phyloP scores from a whole-genome alignment of 164 flowering plant genomes.

The Stephania japonica region DNA sequence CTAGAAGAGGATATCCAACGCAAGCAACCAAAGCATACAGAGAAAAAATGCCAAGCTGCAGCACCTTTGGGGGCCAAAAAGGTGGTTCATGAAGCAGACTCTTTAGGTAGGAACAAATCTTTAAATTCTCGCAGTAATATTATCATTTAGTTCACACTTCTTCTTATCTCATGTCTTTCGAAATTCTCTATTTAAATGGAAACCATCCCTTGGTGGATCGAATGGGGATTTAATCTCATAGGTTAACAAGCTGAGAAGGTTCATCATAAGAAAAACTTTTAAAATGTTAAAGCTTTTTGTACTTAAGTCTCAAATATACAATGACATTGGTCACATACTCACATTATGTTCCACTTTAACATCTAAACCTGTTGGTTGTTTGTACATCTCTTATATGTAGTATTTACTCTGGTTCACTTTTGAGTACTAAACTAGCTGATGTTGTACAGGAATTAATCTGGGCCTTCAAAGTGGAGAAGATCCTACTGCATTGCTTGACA shows the following conservation, averaged over 20 bases:
- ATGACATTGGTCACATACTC: no score
- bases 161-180: neutral
- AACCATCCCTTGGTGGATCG: neutral
- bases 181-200: no score
- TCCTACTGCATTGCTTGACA: constrained; percentile 7
- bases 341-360: no score
- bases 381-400: neutral
- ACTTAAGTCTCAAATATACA: no score
- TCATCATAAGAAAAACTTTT: neutral
- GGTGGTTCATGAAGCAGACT: constrained; percentile 23
- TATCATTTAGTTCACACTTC: neutral
- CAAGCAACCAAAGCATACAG: constrained; percentile 16
- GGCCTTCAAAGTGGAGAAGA: neutral
- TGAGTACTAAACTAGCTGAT: neutral
- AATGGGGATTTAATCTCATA: neutral
- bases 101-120: constrained; percentile 30
- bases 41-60: constrained; percentile 19
- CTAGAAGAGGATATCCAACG: constrained; percentile 18
- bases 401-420: neutral
- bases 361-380: neutral
- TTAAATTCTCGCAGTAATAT: neutral
- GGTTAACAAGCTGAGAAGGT: neutral
- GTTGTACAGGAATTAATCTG: neutral
- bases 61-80: constrained; percentile 13
- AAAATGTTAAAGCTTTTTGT: neutral